phyloP scores from a whole-genome alignment of 257 asterid species.

The Buddleja alternifolia region DNA sequence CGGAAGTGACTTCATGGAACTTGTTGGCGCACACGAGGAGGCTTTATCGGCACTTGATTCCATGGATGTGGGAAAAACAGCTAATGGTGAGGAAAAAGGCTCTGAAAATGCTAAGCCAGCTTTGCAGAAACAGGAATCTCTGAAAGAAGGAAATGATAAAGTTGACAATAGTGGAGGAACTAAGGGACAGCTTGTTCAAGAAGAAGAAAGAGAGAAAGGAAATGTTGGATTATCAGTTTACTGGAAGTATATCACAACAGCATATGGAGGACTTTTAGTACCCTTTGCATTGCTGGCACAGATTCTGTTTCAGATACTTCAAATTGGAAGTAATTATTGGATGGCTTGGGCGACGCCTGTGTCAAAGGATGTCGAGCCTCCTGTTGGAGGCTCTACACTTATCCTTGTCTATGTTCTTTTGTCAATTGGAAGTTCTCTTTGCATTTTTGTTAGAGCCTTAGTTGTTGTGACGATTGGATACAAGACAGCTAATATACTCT shows the following conservation, averaged over 20 bases:
- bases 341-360: constrained; percentile 99
- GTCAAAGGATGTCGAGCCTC: constrained; percentile 59
- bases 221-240: constrained; percentile 71
- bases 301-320: constrained; percentile 63
- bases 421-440: constrained; percentile 69
- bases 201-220: constrained; percentile 95
- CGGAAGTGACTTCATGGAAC: constrained; percentile 85
- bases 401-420: constrained; percentile 69
- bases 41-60: constrained; percentile 72
- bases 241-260: constrained; percentile 83
- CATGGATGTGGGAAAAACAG: constrained; percentile 29
- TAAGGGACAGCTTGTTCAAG: constrained; percentile 80
- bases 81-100: constrained; percentile 34
- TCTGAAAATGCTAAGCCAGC: constrained; percentile 27
- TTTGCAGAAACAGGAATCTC: constrained; percentile 42
- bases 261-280: constrained; percentile 80
- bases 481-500: constrained; percentile 75
- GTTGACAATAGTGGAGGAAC: constrained; percentile 33
- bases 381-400: constrained; percentile 64
- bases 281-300: constrained; percentile 80
- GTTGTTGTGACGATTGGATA: constrained; percentile 61
- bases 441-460: constrained; percentile 63
- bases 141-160: constrained; percentile 37
- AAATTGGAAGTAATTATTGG: constrained; percentile 95
- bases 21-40: constrained; percentile 86